Evolutionary conservation across 768 basidiomycete species (phyloP).

Genomic region (Harrya chromipes): DNA sequence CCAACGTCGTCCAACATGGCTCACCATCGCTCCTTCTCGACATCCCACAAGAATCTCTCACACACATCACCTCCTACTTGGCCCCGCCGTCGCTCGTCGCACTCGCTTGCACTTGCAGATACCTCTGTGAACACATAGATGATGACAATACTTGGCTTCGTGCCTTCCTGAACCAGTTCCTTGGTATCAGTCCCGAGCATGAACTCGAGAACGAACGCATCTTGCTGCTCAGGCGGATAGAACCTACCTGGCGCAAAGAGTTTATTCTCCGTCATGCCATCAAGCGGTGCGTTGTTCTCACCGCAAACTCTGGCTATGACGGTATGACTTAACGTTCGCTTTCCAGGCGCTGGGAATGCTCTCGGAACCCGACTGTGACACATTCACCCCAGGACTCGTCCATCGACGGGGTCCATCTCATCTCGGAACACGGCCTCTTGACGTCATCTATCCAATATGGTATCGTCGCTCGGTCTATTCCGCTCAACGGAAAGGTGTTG

Average conservation of each 20-base stretch:
- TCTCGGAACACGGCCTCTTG: slow-evolving; percentile 55
- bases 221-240: slow-evolving; percentile 53
- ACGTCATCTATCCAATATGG: slow-evolving; percentile 65
- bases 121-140: slow-evolving; percentile 61
- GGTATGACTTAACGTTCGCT: slow-evolving; percentile 2
- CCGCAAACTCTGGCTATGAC: background rate
- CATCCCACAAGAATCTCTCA: slow-evolving; percentile 70
- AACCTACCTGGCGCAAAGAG: slow-evolving; percentile 67
- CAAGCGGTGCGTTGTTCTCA: slow-evolving; percentile 42
- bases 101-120: slow-evolving; percentile 51
- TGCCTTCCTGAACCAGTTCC: slow-evolving; percentile 66
- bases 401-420: slow-evolving; percentile 57
- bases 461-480: slow-evolving; percentile 68
- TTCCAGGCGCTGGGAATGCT: slow-evolving; percentile 66
- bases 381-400: slow-evolving; percentile 62
- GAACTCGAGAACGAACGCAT: slow-evolving; percentile 45
- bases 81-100: slow-evolving; percentile 58
- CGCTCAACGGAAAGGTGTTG: slow-evolving; percentile 65
- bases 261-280: slow-evolving; percentile 57
- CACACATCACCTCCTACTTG: slow-evolving; percentile 71
- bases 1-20: slow-evolving; percentile 49
- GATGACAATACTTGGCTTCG: slow-evolving; percentile 79
- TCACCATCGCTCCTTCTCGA: slow-evolving; percentile 42
- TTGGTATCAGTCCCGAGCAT: slow-evolving; percentile 64
- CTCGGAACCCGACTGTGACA: slow-evolving; percentile 54